A percentile compares a stretch with the other conserved stretches of the same genome.
Conservation (phyloP, 257 asterid genomes). For the Solanum ossicruentum region DNA sequence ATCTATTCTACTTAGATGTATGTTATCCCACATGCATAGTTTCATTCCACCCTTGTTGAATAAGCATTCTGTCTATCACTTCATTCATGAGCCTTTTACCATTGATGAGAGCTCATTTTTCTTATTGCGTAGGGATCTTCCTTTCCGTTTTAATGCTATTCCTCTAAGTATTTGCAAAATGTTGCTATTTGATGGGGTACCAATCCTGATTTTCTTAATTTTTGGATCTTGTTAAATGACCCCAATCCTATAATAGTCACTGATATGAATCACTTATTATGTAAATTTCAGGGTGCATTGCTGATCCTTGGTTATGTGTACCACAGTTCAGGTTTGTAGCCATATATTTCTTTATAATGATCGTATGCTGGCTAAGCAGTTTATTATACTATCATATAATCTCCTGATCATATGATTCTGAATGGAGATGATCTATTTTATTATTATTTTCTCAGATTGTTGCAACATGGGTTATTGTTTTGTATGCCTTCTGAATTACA, state of each 20-base stretch:
- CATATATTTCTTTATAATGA: background rate
- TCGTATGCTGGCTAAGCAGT: background rate
- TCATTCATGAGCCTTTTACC: background rate
- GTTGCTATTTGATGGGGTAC: background rate
- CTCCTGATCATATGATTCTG: background rate
- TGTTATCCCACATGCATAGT: background rate
- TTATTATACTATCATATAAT: background rate
- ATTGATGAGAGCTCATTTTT: background rate
- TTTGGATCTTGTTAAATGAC: background rate
- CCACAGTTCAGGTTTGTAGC: slow-evolving; percentile 59
- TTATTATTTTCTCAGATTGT: background rate
- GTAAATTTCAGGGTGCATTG: slow-evolving; percentile 61
- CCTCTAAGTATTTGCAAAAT: background rate
- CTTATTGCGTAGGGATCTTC: background rate
- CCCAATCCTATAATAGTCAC: background rate
- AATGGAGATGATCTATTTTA: background rate
- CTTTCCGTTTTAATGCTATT: background rate
- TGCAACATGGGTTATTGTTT: background rate
- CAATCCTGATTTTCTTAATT: background rate
- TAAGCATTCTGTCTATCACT: background rate
- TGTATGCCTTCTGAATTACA: background rate
- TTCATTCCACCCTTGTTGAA: background rate
- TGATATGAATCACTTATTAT: background rate
- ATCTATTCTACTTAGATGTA: background rate
- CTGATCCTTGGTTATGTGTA: slow-evolving; percentile 67